Base-by-base conservation (phyloP, 176 grass and related monocot species). In the Oryza meridionalis region DNA sequence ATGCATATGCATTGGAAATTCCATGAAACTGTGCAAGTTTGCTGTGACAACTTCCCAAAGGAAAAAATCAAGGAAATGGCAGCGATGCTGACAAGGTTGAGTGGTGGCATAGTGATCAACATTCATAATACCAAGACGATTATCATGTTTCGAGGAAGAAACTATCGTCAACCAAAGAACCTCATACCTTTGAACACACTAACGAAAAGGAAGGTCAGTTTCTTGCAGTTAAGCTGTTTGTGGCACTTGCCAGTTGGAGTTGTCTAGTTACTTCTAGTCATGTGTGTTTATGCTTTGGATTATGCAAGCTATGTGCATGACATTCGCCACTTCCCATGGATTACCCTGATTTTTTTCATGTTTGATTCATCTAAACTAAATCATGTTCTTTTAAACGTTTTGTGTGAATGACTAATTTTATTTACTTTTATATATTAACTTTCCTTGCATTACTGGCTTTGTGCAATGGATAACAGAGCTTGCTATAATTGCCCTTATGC, bases 1-100 rank as follows among this genome's bases (percentile, higher is more conserved):
- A 99, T 99, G 96, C 96, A 99, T 91, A 89, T 99, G 76, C 96
- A 99, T 13, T 99, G 96, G 96, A 98, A 98, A 81, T 98, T 95
- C 85, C 93, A 95, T 68, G 93, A 98, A 83, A 98, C 96, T 0
- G 96, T 98, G 43, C 96, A 98, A 83, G 93, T 98, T 81, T 98
- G 89, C 73, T 98, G 96, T 86, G 96, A 98, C 77, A 98, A 95
- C 65, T 98, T 92, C 26, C 93, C 96, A 0, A 95, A 94, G 83
- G 96, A 98, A 86, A 98, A 98, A 43, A 98, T 98, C 53, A 98
- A 93, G 77, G 96, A 98, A 84, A 98, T 98, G 96, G 91, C 96
- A 26, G 88, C 89, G 3, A 94, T 98, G 96, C 69, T 98, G 35
- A 90, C 96, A 84, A 95, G 91, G 84, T 86, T 98, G 83, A 98